phyloP scores from a whole-genome alignment of 2,329 filamentous ascomycete species.

The Aureobasidium namibiae region DNA sequence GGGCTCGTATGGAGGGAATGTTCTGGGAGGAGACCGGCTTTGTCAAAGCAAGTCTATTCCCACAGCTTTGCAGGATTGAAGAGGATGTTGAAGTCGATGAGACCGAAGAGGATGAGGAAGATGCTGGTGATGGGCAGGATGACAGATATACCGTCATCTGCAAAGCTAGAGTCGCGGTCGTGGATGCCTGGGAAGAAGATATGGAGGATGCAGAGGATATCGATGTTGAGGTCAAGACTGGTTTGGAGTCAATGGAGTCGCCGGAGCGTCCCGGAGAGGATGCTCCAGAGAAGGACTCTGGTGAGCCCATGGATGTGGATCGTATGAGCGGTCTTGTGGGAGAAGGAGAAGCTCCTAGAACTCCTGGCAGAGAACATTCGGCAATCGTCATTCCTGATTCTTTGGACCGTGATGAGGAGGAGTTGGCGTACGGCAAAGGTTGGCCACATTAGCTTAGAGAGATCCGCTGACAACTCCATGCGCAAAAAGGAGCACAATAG shows the following conservation, averaged over 20 bases:
- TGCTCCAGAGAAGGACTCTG: background rate
- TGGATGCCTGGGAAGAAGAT: background rate
- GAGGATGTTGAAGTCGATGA: no score
- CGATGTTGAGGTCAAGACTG: background rate
- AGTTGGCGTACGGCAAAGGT: background rate
- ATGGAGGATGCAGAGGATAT: background rate
- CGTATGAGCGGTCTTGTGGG: background rate
- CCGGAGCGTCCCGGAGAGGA: no score
- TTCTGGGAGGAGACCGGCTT: background rate
- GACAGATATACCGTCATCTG: background rate
- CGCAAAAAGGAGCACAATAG: no score
- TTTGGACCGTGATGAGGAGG: background rate
- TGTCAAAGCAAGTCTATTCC: background rate
- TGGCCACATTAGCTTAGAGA: background rate
- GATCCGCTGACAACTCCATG: no score
- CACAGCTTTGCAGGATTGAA: background rate
- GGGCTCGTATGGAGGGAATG: background rate
- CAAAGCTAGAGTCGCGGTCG: slow-evolving; percentile 1
- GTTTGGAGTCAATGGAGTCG: background rate
- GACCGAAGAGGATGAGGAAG: no score
- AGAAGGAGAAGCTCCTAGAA: background rate
- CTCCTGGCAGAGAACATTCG: background rate
- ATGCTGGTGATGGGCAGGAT: no score
- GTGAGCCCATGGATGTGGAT: background rate
- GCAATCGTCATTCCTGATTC: background rate